Evolutionary conservation across 2,329 filamentous ascomycete genomes (phyloP), one percentile per base, ranked within the genome.

Genomic region (Fusarium fujikuroi): DNA sequence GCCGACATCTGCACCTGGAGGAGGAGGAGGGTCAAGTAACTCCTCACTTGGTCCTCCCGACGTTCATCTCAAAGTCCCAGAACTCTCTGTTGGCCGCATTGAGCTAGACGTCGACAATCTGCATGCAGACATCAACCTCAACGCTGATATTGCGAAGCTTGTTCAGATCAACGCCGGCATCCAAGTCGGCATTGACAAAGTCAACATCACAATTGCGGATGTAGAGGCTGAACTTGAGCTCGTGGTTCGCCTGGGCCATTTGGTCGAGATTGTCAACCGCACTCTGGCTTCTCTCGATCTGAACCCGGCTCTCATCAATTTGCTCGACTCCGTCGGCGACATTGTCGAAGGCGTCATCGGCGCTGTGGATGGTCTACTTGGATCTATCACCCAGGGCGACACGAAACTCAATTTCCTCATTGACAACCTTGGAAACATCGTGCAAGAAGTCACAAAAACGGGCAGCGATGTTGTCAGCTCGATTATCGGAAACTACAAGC

Each of bases 171-270:
- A 70, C 12, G 67, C 67, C 1, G 67, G 67, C 9, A 70, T 70
- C 14, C 66, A 70, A 28, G 5, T 70, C 16, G 60, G 60, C 3
- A 65, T 70, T 15, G 67, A 70, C 15, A 70, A 70, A 40, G 67
- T 70, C 60, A 70, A 70, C 23, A 70, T 70, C 21, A 70, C 66
- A 5, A 70, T 70, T 5, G 67, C 39, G 7, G 66, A 70, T 21
- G 67, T 70, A 1, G 67, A 70, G 19, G 67, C 67, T 10, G 67
- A 70, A 36, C 67, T 70, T 18, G 67, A 70, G 49, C 67, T 70
- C 3, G 66, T 70, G 0, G 67, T 70, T 25, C 66, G 67, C 19
- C 18, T 70, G 9, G 67, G 67, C 28, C 37, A 70, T 28, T 37
- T 70, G 15, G 67, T 70, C 5, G 54, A 70, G 32, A 70, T 70